A percentile compares a stretch with the other conserved stretches of the same genome.
Conservation (phyloP, 768 basidiomycete species). For the Lepiota brunneoincarnata region DNA sequence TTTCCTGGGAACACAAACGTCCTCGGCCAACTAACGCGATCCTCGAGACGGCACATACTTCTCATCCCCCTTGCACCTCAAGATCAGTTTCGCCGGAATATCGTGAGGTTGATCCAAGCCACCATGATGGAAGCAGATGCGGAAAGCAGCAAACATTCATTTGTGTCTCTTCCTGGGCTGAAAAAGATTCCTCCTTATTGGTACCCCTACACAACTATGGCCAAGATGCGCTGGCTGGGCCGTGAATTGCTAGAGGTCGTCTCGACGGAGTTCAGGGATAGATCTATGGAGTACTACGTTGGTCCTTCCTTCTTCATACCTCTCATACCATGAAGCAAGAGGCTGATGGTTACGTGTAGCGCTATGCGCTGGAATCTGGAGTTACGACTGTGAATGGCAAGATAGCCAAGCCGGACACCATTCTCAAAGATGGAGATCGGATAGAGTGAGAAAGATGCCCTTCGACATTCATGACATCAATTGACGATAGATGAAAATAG, state of each 20-base stretch:
- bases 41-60: conserved; percentile 34
- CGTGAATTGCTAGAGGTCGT: conserved; percentile 89
- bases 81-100: conserved; percentile 56
- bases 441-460: conserved; percentile 64
- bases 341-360: conserved; percentile 25
- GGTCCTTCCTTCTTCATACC: conserved; percentile 27
- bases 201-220: conserved; percentile 92
- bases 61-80: conserved; percentile 47
- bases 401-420: conserved; percentile 72
- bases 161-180: conserved; percentile 42
- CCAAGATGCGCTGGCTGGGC: conserved; percentile 87
- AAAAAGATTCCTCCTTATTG: conserved; percentile 87
- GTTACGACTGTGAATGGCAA: conserved; percentile 96
- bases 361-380: conserved; percentile 78
- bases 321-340: not conserved
- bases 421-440: conserved; percentile 84
- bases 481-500: conserved; percentile 33
- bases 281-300: conserved; percentile 95
- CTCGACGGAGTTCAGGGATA: conserved; percentile 90
- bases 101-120: conserved; percentile 49
- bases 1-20: not conserved
- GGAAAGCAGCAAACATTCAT: conserved; percentile 21
- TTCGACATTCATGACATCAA: conserved; percentile 14
- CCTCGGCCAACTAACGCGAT: conserved; percentile 26
- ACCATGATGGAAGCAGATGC: conserved; percentile 21